Evolutionary conservation across 129 eudicot species (phyloP).

Genomic region (Smallanthus sonchifolius): DNA sequence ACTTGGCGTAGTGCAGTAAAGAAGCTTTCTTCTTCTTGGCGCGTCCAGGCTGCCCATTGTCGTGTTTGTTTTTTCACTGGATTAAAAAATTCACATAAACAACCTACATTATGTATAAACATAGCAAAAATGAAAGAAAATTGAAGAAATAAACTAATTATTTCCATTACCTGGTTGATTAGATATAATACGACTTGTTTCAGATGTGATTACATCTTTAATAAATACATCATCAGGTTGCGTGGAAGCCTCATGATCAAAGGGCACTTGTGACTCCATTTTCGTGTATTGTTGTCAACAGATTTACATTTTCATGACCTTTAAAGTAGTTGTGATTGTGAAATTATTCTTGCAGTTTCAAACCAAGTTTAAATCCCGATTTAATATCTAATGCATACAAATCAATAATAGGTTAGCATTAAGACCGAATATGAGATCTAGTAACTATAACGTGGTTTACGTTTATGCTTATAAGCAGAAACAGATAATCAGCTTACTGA

Average conservation of each 20-base stretch:
- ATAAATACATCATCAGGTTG: constrained; percentile 16
- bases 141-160: not conserved
- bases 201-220: constrained; percentile 38
- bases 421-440: not conserved
- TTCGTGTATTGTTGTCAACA: constrained; percentile 28
- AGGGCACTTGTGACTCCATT: constrained; percentile 49
- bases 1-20: constrained; percentile 90
- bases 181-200: constrained; percentile 33
- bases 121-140: not conserved
- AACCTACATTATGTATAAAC: not conserved
- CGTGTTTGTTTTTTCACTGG: constrained; percentile 70
- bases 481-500: not conserved
- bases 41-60: constrained; percentile 99
- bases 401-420: not conserved
- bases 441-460: not conserved
- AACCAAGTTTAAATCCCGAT: not conserved
- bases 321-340: not conserved
- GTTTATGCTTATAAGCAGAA: not conserved
- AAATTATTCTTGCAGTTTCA: constrained; percentile 2
- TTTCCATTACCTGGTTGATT: constrained; percentile 44
- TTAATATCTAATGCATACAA: not conserved
- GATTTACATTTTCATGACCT: constrained; percentile 18
- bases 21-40: constrained; percentile 90
- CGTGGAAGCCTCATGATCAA: constrained; percentile 25
- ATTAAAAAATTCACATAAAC: not conserved